These are phyloP conservation scores for Mucor velutinosus DNA, from an alignment of 371 early-diverging fungal genomes.

Conservation along the genomic window DNA sequence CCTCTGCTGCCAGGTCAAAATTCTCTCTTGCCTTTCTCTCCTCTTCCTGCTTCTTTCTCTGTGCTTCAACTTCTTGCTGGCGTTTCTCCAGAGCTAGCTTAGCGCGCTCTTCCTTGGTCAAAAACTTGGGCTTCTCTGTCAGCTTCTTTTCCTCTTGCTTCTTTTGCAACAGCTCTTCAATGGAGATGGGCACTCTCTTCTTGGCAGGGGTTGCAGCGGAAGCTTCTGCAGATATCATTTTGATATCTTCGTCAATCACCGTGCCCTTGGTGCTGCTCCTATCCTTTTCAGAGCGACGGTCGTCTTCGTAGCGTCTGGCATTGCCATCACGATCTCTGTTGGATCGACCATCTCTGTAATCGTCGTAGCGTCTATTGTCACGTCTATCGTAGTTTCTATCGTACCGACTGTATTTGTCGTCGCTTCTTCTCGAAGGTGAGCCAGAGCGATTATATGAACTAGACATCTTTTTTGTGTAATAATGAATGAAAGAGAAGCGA, in stretches of 20 bases:
- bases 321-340: constrained; percentile 24
- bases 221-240: constrained; percentile 17
- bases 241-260: constrained; percentile 21
- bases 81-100: constrained; percentile 82
- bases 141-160: constrained; percentile 59
- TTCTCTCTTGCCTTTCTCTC: constrained; percentile 64
- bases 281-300: neutral
- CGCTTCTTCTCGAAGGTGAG: constrained; percentile 25
- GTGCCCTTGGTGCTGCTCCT: constrained; percentile 9
- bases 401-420: constrained; percentile 30
- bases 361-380: constrained; percentile 37
- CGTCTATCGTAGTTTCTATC: constrained; percentile 27
- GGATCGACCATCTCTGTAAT: constrained; percentile 13
- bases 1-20: constrained; percentile 61
- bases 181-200: constrained; percentile 69
- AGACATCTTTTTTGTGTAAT: constrained; percentile 18
- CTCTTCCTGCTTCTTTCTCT: constrained; percentile 60
- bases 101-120: constrained; percentile 92
- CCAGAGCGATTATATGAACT: constrained; percentile 21
- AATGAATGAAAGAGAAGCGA: neutral
- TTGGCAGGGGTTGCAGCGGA: constrained; percentile 11
- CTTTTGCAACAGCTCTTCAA: constrained; percentile 75
- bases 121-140: constrained; percentile 77
- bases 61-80: constrained; percentile 81
- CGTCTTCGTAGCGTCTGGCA: constrained; percentile 4